Percentiles rank a stretch among this genome's conserved stretches.
phyloP scores from a whole-genome alignment of 2,329 filamentous ascomycete species.

The Cadophora gregata region DNA sequence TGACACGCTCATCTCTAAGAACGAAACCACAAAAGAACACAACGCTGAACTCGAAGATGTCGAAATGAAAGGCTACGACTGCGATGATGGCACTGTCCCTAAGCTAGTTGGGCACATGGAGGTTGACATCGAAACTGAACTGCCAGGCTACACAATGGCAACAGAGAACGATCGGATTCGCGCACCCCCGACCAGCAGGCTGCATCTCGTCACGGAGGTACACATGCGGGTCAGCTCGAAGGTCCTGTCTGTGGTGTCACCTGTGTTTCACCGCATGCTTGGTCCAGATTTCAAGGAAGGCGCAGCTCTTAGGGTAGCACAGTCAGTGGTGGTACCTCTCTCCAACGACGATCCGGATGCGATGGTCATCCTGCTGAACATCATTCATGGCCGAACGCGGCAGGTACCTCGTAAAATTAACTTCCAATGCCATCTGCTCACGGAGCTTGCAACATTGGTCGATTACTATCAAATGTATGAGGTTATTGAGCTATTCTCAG shows the following conservation, averaged over 20 bases:
- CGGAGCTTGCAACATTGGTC: conserved; percentile 16
- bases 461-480: conserved; percentile 29
- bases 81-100: neutral
- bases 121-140: neutral
- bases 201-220: neutral
- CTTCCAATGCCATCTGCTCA: neutral
- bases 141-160: neutral
- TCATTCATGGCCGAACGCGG: conserved; percentile 20
- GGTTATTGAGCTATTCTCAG: conserved; percentile 11
- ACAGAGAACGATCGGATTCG: too few relatives aligned
- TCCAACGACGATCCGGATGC: conserved; percentile 22
- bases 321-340: conserved; percentile 14
- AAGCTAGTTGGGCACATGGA: neutral
- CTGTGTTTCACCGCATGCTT: neutral
- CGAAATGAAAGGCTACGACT: neutral
- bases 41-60: neutral
- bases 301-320: neutral
- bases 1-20: neutral
- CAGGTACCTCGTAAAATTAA: conserved; percentile 14
- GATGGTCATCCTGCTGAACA: conserved; percentile 23
- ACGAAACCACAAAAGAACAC: neutral
- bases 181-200: neutral
- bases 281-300: neutral
- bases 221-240: neutral
- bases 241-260: neutral